Percentiles rank a stretch among this genome's conserved stretches.
Evolutionary conservation across 2,329 filamentous ascomycete genomes (phyloP).

Genomic region (Ciborinia camelliae): DNA sequence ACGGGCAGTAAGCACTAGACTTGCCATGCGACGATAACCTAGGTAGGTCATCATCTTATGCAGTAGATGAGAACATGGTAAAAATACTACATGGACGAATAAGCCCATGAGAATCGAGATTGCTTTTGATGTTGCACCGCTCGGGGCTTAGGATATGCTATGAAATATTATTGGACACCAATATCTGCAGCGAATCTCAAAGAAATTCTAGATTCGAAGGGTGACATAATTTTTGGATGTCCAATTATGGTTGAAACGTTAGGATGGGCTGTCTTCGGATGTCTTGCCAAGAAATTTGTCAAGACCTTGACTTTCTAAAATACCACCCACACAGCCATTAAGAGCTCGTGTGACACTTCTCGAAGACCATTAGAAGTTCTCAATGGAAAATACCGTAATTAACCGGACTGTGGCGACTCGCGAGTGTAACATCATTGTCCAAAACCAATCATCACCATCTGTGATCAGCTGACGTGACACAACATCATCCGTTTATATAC

Average conservation of each 20-base stretch:
- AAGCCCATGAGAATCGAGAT: neutral
- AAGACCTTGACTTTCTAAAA: neutral
- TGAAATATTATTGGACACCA: neutral
- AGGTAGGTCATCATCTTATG: neutral
- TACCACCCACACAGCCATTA: neutral
- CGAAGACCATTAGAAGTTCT: neutral
- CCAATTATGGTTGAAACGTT: neutral
- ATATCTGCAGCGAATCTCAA: neutral
- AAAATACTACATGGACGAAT: neutral
- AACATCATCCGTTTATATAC: neutral
- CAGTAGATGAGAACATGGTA: neutral
- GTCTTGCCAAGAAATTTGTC: neutral
- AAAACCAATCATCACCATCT: neutral
- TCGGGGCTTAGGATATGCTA: neutral
- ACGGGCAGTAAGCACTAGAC: too few species aligned
- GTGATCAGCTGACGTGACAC: too few species aligned
- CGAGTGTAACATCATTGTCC: neutral
- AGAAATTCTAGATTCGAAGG: neutral
- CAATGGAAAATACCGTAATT: neutral
- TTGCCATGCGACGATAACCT: neutral
- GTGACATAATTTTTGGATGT: neutral
- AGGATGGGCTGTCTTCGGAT: neutral
- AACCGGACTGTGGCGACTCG: neutral
- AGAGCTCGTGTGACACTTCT: neutral
- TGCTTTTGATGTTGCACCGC: neutral